These are phyloP conservation scores for Hypoxylon perforatum DNA, from an alignment of 495 filamentous ascomycete genomes.

Conservation along the genomic window DNA sequence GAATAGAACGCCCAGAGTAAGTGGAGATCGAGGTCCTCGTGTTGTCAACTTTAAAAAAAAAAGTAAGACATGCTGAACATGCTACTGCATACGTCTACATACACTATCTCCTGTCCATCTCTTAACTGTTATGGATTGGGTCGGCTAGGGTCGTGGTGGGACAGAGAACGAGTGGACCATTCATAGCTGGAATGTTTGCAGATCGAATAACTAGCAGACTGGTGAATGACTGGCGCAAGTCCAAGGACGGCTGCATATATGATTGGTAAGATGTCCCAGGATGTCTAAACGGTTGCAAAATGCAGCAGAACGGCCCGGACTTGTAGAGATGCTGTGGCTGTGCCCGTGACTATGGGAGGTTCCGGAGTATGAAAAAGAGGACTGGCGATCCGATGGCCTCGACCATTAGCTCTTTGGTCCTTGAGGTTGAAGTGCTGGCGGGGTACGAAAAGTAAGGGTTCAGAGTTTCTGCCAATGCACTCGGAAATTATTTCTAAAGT, in stretches of 20 bases:
- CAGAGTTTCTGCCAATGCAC: conserved; percentile 13
- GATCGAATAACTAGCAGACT: conserved; percentile 34
- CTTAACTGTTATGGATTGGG: conserved; percentile 15
- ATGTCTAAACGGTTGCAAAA: conserved; percentile 14
- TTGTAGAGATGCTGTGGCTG: conserved; percentile 3
- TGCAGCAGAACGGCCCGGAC: conserved; percentile 6
- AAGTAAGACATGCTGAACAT: conserved; percentile 18
- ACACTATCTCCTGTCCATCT: conserved; percentile 26
- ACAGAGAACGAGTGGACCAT: conserved; percentile 12
- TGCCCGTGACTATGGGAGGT: too few relatives aligned
- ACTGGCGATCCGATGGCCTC: too few relatives aligned
- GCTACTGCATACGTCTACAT: conserved; percentile 6
- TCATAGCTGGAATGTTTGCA: conserved; percentile 37
- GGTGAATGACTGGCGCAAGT: conserved; percentile 6
- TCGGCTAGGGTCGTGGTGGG: not conserved
- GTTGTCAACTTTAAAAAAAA: not conserved
- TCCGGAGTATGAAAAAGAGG: too few relatives aligned
- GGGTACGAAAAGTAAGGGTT: too few relatives aligned
- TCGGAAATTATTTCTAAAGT: not conserved
- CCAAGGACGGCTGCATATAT: conserved; percentile 10
- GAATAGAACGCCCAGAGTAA: not conserved
- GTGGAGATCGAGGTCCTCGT: not conserved
- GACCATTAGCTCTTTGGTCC: too few relatives aligned
- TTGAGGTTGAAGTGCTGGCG: too few relatives aligned
- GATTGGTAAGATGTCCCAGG: conserved; percentile 25